Evolutionary conservation across 2,329 filamentous ascomycete genomes (phyloP).

Genomic region (Paracoccidioides brasiliensis): DNA sequence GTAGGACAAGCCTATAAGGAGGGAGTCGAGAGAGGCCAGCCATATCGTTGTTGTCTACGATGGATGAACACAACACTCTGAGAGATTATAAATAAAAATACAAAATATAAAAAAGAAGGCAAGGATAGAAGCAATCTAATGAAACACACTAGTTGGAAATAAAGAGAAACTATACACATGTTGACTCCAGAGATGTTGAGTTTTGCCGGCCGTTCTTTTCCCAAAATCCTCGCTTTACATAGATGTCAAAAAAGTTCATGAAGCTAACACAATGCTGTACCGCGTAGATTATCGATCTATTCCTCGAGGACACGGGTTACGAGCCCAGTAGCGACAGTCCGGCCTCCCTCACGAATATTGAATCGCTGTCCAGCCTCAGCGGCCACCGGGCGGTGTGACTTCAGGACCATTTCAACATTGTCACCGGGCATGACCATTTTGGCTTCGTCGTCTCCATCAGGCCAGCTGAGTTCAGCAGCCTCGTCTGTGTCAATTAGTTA

Average conservation of each 20-base stretch:
- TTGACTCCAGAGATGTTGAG: slow-evolving; percentile 2
- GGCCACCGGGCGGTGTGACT: slow-evolving; percentile 72
- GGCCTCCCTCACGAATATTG: slow-evolving; percentile 95
- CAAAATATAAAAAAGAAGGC: slow-evolving; percentile 1
- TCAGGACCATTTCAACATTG: slow-evolving; percentile 94
- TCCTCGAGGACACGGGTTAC: slow-evolving; percentile 56
- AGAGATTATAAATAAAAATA: slow-evolving; percentile 1
- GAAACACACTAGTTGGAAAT: background rate
- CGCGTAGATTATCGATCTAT: slow-evolving; percentile 17
- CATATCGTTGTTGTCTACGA: background rate
- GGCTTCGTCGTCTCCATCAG: slow-evolving; percentile 57
- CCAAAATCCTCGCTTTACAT: slow-evolving; percentile 5
- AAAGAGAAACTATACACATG: slow-evolving; percentile 1
- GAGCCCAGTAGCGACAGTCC: slow-evolving; percentile 73
- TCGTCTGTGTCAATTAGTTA: slow-evolving; percentile 35
- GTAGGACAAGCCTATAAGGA: slow-evolving; percentile 5
- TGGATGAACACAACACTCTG: background rate
- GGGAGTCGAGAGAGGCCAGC: slow-evolving; percentile 4
- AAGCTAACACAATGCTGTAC: background rate
- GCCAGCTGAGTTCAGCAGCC: slow-evolving; percentile 67
- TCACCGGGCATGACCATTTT: slow-evolving; percentile 97
- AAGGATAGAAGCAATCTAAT: background rate
- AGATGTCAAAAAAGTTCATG: slow-evolving; percentile 2
- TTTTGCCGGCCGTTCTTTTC: slow-evolving; percentile 3
- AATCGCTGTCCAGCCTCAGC: slow-evolving; percentile 88